Evolutionary conservation across 2,329 filamentous ascomycete genomes (phyloP), one percentile per base, ranked within the genome.

Genomic region (Zasmidium cellare): DNA sequence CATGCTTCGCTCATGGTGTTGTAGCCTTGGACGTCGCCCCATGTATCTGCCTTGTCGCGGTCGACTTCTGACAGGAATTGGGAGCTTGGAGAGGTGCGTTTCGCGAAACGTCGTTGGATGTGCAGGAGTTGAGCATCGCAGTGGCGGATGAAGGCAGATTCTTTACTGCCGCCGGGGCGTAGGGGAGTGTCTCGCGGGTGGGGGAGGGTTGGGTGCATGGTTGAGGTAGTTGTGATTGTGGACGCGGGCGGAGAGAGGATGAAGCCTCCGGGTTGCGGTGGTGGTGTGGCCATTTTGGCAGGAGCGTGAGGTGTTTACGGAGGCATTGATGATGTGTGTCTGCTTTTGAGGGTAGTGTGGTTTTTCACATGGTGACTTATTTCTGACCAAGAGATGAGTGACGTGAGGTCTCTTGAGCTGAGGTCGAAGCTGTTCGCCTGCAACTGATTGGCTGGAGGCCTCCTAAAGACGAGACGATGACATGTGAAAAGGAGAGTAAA

Each of bases 1-100:
- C 85, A 90, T 3, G 91, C 83, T 68, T 92, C 87, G 51, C 78
- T 80, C 71, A 93, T 89, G 52, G 75, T 84, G 54, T 79, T 77
- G 62, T 87, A 88, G 1, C 83, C 84, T 31, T 74, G 72, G 3
- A 76, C 76, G 44, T 73, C 71, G 49, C 69, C 67, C 71, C 68
- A 72, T 9, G 63, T 57, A 45, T 73, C 70, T 51, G 76, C 76
- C 11, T 70, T 70, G 11, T 70, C 70, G 2, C 62, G 66, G 24
- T 71, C 71, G 5, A 59, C 55, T 18, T 60, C 56, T 0, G 53
- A 53, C 12, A 67, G 56, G 44, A 63, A 53, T 23, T 56, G 22
- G n/a, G 53, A 60, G 45, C 56, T 58, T 5, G 65, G 67, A 1
- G 67, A 65, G 60, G 68, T 70, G 31, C 82, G 79, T 70, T 82